Base-by-base conservation (phyloP, 164 flowering plant species). In the Magnolia kwangsiensis region DNA sequence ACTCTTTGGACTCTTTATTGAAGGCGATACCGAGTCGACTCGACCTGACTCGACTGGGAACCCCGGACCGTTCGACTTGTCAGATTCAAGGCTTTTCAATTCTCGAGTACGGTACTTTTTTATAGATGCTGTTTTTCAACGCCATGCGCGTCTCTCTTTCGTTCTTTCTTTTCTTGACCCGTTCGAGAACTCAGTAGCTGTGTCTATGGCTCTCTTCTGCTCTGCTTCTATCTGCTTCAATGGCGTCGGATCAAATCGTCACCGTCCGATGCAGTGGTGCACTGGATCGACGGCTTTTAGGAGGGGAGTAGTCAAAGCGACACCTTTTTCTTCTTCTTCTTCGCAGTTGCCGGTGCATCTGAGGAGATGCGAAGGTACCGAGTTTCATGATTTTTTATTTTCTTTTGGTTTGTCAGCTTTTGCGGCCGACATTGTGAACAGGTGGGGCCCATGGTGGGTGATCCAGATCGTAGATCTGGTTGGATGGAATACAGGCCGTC, bases 291-390 rank as follows among this genome's bases (percentile, higher is more conserved):
- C 37, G 55, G 49, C 58, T 59, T 31, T 67, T 24, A 64, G 29
- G 67, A 73, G 59, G 24, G 80, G 67, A 6, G 16, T 19, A 13
- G 4, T 31, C 9, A 68, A 8, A 67, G 20, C n/a, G 24, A 63
- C 58, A 63, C 24, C 45, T 37, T 63, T n/a, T 23, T 23, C 45
- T 37, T 37, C 45, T 37, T 11, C 55, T 1, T 65, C 31, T 27
- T 27, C 61, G 2, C 16, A 37, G 3, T 11, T 18, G 29, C 45
- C 24, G 19, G 1, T 23, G 45, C 76, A 68, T 21, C 72, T n/a
- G 10, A 66, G 45, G 49, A 72, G 51, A 59, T 51, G 75, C 16
- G 75, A 65, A 79, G 78, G 81, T 75, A 51, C 5, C 21, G 23
- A 6, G 1, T 58, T 69, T 51, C 19, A 4, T 16, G 9, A 9